phyloP scores from a whole-genome alignment of 75 land plant species.

The Picea sitchensis region DNA sequence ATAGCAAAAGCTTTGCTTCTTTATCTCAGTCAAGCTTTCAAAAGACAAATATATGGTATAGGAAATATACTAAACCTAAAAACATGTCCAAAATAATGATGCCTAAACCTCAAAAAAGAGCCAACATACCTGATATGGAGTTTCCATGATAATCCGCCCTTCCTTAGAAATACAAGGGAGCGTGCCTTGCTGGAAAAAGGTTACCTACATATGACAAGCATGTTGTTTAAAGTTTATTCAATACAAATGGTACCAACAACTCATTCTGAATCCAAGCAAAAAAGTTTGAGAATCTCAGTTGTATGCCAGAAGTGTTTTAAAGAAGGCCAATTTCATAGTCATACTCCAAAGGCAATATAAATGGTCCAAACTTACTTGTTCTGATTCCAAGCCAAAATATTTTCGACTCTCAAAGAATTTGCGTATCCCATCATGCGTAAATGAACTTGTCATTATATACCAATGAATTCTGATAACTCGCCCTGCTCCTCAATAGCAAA shows the following conservation, averaged over 20 bases:
- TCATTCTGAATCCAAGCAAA: background rate
- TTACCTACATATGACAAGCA: constrained; percentile 45
- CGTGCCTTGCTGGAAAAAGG: constrained; percentile 93
- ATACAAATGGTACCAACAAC: background rate
- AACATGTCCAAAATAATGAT: background rate
- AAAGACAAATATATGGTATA: background rate
- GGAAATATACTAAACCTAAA: background rate
- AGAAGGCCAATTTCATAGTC: background rate
- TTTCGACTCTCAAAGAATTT: constrained; percentile 75
- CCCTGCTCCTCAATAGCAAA: constrained; percentile 25
- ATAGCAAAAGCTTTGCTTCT: background rate
- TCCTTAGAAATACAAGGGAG: constrained; percentile 83
- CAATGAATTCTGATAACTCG: constrained; percentile 54
- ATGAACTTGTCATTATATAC: constrained; percentile 95
- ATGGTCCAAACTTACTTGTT: constrained; percentile 44
- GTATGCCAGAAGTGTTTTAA: background rate
- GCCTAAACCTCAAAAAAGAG: background rate
- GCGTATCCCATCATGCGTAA: constrained; percentile 73
- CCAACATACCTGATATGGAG: constrained; percentile 57
- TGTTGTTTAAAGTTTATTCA: background rate
- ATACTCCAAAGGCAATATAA: background rate
- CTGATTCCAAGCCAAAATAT: constrained; percentile 82
- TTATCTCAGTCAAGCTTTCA: background rate
- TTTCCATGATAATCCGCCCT: constrained; percentile 84
- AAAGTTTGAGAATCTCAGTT: background rate